phyloP scores from a whole-genome alignment of 1,284 basidiomycete genomes.

The Ganoderma sinense region DNA sequence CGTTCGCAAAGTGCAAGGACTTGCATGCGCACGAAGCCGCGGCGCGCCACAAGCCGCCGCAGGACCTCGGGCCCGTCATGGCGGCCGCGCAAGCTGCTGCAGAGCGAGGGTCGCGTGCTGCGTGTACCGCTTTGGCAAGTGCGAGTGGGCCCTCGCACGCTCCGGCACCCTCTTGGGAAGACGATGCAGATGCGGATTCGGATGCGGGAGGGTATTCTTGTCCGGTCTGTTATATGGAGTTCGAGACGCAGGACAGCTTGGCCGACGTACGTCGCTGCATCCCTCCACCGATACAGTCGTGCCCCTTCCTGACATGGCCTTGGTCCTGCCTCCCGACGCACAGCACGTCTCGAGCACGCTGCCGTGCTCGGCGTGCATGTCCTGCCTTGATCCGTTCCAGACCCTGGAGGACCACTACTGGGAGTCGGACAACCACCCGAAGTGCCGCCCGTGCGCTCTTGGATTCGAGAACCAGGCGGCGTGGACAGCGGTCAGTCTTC shows the following conservation, averaged over 20 bases:
- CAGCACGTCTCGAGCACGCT: not conserved
- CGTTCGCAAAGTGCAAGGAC: not conserved
- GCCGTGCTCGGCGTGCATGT: not conserved
- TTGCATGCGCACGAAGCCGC: not conserved
- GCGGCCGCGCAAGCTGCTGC: not conserved
- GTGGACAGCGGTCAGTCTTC: not conserved
- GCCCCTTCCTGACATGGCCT: not conserved
- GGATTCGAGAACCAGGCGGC: not conserved
- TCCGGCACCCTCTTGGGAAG: not conserved
- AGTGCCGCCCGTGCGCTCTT: slow-evolving; percentile 5
- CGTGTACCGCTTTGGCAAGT: too few species aligned
- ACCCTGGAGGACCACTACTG: slow-evolving; percentile 6
- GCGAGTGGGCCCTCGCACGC: not conserved
- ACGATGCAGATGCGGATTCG: not conserved
- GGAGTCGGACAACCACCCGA: slow-evolving; percentile 1
- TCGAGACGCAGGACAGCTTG: not conserved
- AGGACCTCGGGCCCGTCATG: not conserved
- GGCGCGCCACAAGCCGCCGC: not conserved
- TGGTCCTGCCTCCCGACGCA: not conserved
- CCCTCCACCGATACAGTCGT: too few species aligned
- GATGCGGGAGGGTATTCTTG: not conserved
- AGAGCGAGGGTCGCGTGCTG: not conserved
- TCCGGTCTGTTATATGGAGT: not conserved
- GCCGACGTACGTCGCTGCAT: not conserved
- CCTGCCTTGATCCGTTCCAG: not conserved